Base-by-base conservation (phyloP, 192 early-diverging fungal species). In the Lobulomyces angularis region DNA sequence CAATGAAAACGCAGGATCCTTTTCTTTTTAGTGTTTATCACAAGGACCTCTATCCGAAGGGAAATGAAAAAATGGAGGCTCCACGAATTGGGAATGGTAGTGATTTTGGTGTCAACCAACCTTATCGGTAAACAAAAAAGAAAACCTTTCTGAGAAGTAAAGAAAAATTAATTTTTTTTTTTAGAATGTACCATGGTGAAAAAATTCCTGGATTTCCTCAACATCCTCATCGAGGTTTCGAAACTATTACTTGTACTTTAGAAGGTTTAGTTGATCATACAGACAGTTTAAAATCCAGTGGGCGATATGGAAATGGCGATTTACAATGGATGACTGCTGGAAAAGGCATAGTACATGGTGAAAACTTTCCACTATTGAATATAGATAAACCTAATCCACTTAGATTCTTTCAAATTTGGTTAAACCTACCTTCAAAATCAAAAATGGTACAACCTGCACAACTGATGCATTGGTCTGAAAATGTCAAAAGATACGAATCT, bases 281-380 rank as follows among this genome's bases (percentile, higher is more conserved):
- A 41, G 79, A 82, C 38, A 78, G 62, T 44, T 45, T 53, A 32
- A 75, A 75, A 31, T 55, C 72, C 55, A 54, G 51, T 32, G 69
- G 69, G n/a, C 38, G 43, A 19, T 74, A 68, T 42, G 64, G 56
- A n/a, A 46, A 45, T 8, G 64, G 63, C 12, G 65, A 65, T 45
- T 25, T 74, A 12, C 72, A 77, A 51, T 80, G 76, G 79, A 80
- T 77, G 65, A 81, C 77, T 8, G 74, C 77, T 8, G 79, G 79
- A 11, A 53, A 61, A 34, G 79, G 79, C 6, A 72, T 81, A 38
- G 51, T 81, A 8, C 79, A 81, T 37, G 59, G 64, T 7, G 76
- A 79, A 46, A 66, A 62, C 48, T 46, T 58, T 24, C 65, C 65
- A 20, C 6, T 23, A 11, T 11, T 46, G 28, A 58, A 64, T 8